These are phyloP conservation scores for Rhizopogon vinicolor DNA, from an alignment of 768 basidiomycete genomes.

Conservation along the genomic window DNA sequence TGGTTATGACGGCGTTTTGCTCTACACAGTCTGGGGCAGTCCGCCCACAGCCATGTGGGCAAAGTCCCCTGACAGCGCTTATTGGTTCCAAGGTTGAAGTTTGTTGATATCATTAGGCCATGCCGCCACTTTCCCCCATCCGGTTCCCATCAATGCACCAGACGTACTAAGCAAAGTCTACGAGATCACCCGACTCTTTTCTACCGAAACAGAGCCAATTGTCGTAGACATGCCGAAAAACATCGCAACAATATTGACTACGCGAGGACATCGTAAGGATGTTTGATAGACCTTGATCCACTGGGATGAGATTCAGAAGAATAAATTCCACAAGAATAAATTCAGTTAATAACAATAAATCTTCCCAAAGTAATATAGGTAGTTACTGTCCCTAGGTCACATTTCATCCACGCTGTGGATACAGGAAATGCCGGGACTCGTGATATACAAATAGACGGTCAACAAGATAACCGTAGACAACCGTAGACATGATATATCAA, in stretches of 20 bases:
- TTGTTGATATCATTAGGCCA: no score
- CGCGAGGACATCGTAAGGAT: neutral
- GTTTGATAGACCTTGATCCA: neutral
- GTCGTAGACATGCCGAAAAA: neutral
- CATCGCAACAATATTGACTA: no score
- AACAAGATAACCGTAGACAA: neutral
- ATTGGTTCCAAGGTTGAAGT: neutral
- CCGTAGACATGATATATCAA: neutral
- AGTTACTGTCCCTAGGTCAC: neutral
- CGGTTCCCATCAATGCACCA: neutral
- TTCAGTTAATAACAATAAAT: neutral
- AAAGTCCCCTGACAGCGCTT: neutral
- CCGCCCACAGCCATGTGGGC: neutral
- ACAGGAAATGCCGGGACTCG: neutral
- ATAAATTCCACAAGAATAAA: neutral
- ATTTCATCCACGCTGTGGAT: neutral
- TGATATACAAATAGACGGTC: neutral
- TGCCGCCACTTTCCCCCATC: neutral
- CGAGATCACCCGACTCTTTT: neutral
- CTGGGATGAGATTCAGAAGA: no score
- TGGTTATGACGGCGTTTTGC: constrained; percentile 2
- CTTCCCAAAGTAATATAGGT: neutral
- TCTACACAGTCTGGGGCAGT: neutral
- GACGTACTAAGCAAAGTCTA: neutral
- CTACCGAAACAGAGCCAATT: neutral